Evolutionary conservation across 495 filamentous ascomycete genomes (phyloP).

Genomic region (Tuber melanosporum): DNA sequence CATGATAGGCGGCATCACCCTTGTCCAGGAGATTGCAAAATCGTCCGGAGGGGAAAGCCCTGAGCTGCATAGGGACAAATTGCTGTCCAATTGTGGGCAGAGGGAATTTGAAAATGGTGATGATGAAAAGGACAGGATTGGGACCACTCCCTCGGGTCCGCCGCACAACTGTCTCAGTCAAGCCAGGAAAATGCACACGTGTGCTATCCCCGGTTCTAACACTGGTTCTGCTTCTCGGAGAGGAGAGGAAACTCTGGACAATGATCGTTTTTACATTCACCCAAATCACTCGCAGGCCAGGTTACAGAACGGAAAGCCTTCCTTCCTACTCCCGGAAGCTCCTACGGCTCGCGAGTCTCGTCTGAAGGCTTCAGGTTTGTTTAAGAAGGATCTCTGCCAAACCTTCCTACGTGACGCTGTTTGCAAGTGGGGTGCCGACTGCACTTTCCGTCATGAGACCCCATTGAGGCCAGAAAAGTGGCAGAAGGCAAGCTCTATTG

Average conservation of each 20-base stretch:
- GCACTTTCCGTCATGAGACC: slow-evolving; percentile 15
- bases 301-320: background rate
- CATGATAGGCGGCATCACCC: slow-evolving; percentile 10
- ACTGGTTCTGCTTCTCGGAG: background rate
- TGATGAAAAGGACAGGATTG: background rate
- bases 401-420: background rate
- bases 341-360: background rate
- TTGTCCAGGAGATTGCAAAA: slow-evolving; percentile 26
- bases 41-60: background rate
- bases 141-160: background rate
- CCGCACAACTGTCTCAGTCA: background rate
- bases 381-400: background rate
- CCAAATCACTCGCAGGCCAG: background rate
- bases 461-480: slow-evolving; percentile 2
- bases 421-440: slow-evolving; percentile 11
- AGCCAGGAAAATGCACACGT: background rate
- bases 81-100: background rate
- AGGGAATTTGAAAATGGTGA: background rate
- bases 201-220: background rate
- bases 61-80: background rate
- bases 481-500: background rate
- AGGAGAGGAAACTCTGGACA: background rate
- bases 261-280: background rate
- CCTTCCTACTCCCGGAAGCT: background rate
- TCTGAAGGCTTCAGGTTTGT: background rate